phyloP scores from a whole-genome alignment of 2,329 filamentous ascomycete species.

The Pseudogymnoascus sp. region DNA sequence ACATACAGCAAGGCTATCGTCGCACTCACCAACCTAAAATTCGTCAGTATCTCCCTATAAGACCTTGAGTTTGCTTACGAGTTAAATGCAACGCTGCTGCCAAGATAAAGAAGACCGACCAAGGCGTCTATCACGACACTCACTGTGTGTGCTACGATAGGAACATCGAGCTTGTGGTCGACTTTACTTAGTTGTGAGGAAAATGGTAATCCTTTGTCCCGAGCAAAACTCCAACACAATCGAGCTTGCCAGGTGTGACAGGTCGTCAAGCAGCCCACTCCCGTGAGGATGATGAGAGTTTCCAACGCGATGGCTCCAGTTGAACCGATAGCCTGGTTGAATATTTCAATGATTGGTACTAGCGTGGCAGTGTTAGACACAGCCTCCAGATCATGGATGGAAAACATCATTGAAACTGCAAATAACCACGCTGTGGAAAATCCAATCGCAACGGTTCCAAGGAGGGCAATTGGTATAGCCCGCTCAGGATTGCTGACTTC shows the following conservation, averaged over 20 bases:
- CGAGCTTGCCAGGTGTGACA: background rate
- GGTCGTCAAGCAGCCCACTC: background rate
- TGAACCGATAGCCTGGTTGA: background rate
- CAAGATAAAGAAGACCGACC: slow-evolving; percentile 40
- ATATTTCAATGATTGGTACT: no score
- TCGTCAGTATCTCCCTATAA: no score
- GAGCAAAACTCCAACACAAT: slow-evolving; percentile 31
- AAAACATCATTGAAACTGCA: slow-evolving; percentile 38
- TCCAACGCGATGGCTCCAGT: background rate
- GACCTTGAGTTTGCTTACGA: slow-evolving; percentile 24
- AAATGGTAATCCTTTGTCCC: slow-evolving; percentile 45
- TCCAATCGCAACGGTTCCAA: slow-evolving; percentile 33
- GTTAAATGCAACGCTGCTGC: slow-evolving; percentile 38
- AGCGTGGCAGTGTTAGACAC: no score
- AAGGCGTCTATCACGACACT: slow-evolving; percentile 36
- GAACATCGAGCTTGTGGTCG: slow-evolving; percentile 53
- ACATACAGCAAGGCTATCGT: slow-evolving; percentile 43
- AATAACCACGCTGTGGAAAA: slow-evolving; percentile 37
- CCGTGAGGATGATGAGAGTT: background rate
- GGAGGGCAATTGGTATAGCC: slow-evolving; percentile 27
- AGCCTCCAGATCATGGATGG: slow-evolving; percentile 33
- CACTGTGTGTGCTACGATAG: slow-evolving; percentile 47
- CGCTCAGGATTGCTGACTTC: slow-evolving; percentile 23
- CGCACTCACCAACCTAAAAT: slow-evolving; percentile 31
- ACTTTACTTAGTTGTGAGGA: slow-evolving; percentile 53